phyloP scores from a whole-genome alignment of 257 asterid genomes.

The Solanum appendiculatum region DNA sequence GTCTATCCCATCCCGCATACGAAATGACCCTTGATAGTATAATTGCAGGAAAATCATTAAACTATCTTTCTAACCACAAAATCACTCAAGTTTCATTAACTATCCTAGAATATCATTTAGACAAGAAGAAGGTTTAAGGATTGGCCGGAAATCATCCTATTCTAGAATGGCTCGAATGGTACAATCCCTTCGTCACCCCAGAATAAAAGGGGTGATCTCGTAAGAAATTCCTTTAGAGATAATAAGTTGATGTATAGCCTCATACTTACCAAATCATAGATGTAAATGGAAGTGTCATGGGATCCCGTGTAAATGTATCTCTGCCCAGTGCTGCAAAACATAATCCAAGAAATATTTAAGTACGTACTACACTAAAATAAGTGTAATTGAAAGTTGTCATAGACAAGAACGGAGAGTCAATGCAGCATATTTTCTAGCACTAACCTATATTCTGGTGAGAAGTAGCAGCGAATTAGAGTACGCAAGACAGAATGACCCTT shows the following conservation, averaged over 20 bases:
- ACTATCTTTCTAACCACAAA: background rate
- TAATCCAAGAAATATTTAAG: background rate
- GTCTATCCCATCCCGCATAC: background rate
- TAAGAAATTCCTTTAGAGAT: background rate
- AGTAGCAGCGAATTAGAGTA: slow-evolving; percentile 81
- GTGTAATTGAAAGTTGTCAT: background rate
- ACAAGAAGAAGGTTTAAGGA: background rate
- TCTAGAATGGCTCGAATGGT: background rate
- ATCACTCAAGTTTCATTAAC: background rate
- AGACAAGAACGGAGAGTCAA: background rate
- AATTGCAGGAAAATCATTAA: background rate
- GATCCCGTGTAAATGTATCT: slow-evolving; percentile 91
- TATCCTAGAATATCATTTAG: background rate
- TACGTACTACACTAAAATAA: background rate
- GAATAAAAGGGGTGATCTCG: background rate
- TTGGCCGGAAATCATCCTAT: background rate
- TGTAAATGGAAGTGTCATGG: slow-evolving; percentile 54
- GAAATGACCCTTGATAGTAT: background rate
- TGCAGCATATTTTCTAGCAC: background rate
- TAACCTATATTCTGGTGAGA: slow-evolving; percentile 82
- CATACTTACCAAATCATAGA: slow-evolving; percentile 77
- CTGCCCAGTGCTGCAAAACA: slow-evolving; percentile 76
- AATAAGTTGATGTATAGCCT: background rate
- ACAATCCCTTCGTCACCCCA: background rate
- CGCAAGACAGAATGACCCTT: slow-evolving; percentile 83